phyloP scores from a whole-genome alignment of 345 rosid species.

The Erucastrum elatum region DNA sequence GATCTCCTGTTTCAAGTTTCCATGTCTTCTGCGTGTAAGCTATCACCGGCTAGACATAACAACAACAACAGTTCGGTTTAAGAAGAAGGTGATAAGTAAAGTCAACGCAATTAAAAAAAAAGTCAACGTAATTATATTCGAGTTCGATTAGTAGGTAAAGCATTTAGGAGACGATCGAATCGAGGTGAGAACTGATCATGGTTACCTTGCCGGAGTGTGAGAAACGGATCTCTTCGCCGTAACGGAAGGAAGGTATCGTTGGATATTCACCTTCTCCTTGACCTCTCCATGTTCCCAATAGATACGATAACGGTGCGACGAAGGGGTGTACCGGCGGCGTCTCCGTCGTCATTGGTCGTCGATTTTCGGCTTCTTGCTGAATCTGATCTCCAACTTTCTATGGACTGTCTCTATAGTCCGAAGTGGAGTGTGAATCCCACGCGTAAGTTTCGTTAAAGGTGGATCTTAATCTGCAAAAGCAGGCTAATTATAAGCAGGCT shows the following conservation, averaged over 20 bases:
- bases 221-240: constrained; percentile 71
- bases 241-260: constrained; percentile 59
- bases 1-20: constrained; percentile 57
- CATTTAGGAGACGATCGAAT: background rate
- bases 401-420: background rate
- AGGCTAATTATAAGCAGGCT: background rate
- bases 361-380: background rate
- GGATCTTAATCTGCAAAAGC: background rate
- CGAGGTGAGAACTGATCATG: background rate
- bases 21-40: constrained; percentile 69
- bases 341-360: constrained; percentile 13
- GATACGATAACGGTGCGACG: constrained; percentile 55
- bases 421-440: background rate
- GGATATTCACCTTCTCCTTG: constrained; percentile 69
- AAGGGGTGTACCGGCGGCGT: constrained; percentile 50
- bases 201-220: constrained; percentile 56
- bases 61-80: background rate
- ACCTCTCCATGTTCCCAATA: constrained; percentile 80
- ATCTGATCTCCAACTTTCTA: background rate
- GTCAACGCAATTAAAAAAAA: background rate
- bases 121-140: background rate
- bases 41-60: constrained; percentile 56
- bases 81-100: background rate
- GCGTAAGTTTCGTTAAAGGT: background rate
- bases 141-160: background rate